A percentile compares a stretch with the other conserved stretches of the same genome.
Evolutionary conservation across 495 filamentous ascomycete genomes (phyloP).

Genomic region (Cairneyella variabilis): DNA sequence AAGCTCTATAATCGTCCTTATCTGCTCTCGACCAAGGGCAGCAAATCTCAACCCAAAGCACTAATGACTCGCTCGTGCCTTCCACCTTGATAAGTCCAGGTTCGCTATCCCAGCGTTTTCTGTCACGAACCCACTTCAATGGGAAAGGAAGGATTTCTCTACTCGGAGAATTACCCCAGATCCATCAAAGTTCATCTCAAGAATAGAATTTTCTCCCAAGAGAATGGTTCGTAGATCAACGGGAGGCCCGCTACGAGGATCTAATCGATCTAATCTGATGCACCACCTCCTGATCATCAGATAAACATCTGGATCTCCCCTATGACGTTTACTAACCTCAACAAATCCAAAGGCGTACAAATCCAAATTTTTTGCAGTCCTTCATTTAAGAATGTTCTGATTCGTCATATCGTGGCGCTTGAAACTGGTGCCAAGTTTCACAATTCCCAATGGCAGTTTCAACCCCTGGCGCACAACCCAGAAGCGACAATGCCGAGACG

Average conservation of each 20-base stretch:
- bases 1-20: no score
- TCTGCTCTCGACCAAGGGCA: no score
- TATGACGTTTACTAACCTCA: neutral
- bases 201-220: no score
- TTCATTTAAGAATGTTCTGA: neutral
- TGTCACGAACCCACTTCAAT: no score
- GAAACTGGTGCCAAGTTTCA: neutral
- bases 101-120: no score
- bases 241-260: neutral
- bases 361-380: neutral
- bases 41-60: no score
- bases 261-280: slow-evolving; percentile 9
- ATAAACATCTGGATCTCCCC: neutral
- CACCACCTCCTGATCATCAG: slow-evolving; percentile 7
- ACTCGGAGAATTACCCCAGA: no score
- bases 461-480: neutral
- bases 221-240: neutral
- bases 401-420: neutral
- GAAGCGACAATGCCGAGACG: neutral
- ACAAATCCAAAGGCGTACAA: neutral
- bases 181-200: no score
- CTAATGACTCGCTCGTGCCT: no score
- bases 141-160: no score
- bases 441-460: neutral
- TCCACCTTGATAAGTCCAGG: no score